These are phyloP conservation scores for Zygotorulaspora sp. DNA, from an alignment of 805 yeast genomes.

Conservation along the genomic window DNA sequence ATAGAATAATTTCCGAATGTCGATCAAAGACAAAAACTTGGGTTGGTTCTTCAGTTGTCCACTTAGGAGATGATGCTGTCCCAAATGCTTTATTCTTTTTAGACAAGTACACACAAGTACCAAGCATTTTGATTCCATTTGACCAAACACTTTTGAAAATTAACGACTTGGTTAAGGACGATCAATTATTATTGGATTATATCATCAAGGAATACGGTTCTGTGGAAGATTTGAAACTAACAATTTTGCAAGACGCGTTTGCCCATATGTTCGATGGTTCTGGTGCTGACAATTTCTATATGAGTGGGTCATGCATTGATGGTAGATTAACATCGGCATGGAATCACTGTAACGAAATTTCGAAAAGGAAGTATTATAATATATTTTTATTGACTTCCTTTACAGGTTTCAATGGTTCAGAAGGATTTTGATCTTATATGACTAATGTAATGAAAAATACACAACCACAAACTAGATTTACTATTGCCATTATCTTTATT, in stretches of 20 bases:
- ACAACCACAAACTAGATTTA: too few species aligned
- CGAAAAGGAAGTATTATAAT: conserved; percentile 59
- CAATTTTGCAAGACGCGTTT: conserved; percentile 40
- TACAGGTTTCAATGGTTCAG: conserved; percentile 69
- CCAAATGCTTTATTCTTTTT: conserved; percentile 77
- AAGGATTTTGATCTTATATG: conserved; percentile 53
- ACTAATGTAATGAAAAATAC: too few species aligned
- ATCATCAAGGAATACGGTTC: conserved; percentile 56
- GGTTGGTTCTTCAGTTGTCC: conserved; percentile 80
- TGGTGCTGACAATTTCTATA: conserved; percentile 78
- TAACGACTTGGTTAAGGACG: conserved; percentile 46
- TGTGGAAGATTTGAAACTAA: conserved; percentile 48
- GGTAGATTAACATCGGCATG: conserved; percentile 78
- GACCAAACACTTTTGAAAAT: conserved; percentile 54
- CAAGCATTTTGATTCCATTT: conserved; percentile 69
- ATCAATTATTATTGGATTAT: conserved; percentile 46
- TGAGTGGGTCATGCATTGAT: conserved; percentile 81
- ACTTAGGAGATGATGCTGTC: conserved; percentile 77
- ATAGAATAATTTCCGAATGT: conserved; percentile 59
- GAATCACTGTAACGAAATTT: conserved; percentile 72
- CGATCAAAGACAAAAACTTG: conserved; percentile 59
- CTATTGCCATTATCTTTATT: too few species aligned
- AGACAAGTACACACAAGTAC: conserved; percentile 77
- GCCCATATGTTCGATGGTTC: conserved; percentile 63
- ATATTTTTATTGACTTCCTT: conserved; percentile 65